A percentile compares a stretch with the other conserved stretches of the same genome.
Evolutionary conservation across 176 grass and related monocot genomes (phyloP).

Genomic region (Ensete glaucum): DNA sequence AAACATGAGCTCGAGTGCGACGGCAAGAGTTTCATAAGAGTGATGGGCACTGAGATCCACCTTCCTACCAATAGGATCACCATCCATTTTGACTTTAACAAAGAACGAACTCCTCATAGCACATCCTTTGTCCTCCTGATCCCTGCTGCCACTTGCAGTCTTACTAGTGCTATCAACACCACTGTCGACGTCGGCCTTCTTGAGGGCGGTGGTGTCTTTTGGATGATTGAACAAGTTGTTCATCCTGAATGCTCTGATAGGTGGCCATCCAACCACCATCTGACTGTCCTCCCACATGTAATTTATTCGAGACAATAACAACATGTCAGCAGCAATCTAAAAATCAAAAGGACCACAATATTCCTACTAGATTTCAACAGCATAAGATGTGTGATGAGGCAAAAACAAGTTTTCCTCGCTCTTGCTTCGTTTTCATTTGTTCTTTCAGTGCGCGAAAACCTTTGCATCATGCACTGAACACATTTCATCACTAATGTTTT

Average conservation of each 20-base stretch:
- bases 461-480: not conserved
- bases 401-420: too few species aligned
- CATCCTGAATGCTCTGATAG: conserved; percentile 66
- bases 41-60: conserved; percentile 53
- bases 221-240: conserved; percentile 62
- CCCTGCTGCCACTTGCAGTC: conserved; percentile 21
- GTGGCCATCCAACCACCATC: conserved; percentile 82
- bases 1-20: conserved; percentile 76
- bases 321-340: conserved; percentile 9
- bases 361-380: too few species aligned
- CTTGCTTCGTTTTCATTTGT: not conserved
- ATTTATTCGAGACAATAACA: not conserved
- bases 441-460: not conserved
- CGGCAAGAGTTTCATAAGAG: conserved; percentile 58
- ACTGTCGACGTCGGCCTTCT: not conserved
- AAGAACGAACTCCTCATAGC: conserved; percentile 25
- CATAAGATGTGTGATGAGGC: too few species aligned
- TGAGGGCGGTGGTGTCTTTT: conserved; percentile 40
- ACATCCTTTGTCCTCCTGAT: conserved; percentile 33
- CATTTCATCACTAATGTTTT: too few species aligned
- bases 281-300: conserved; percentile 26
- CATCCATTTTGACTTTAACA: conserved; percentile 84
- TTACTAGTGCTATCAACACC: too few species aligned
- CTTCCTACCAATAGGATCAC: conserved; percentile 87
- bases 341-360: too few species aligned